Conservation (phyloP, 73 alveolate genomes). For the Stentor roeselii region DNA sequence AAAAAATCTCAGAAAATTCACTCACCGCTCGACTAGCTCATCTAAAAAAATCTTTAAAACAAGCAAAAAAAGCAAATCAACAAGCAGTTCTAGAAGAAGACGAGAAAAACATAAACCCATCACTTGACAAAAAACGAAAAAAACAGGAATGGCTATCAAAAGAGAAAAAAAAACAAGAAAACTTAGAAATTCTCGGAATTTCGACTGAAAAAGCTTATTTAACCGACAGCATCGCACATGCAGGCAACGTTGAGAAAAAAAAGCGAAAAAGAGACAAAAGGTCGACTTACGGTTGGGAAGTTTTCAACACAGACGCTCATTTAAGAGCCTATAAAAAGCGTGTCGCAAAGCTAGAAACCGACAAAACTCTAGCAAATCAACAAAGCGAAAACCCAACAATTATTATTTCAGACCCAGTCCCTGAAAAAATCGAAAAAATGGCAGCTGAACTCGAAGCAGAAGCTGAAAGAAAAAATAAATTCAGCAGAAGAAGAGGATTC, state of each 20-base stretch:
- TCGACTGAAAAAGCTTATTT: slow-evolving; percentile 44
- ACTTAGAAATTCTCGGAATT: slow-evolving; percentile 38
- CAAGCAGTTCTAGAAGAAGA: slow-evolving; percentile 58
- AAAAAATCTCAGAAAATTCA: slow-evolving; percentile 26
- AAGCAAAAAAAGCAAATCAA: slow-evolving; percentile 55
- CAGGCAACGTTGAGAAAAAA: slow-evolving; percentile 28
- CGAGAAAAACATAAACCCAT: slow-evolving; percentile 46
- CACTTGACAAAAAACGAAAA: slow-evolving; percentile 44
- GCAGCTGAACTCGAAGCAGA: slow-evolving; percentile 69
- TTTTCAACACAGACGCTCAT: slow-evolving; percentile 63
- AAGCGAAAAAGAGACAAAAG: slow-evolving; percentile 42
- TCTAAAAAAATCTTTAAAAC: slow-evolving; percentile 46
- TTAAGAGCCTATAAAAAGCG: slow-evolving; percentile 57
- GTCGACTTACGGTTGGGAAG: slow-evolving; percentile 65
- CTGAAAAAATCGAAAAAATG: slow-evolving; percentile 53
- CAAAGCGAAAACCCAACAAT: slow-evolving; percentile 38
- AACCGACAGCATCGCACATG: slow-evolving; percentile 33
- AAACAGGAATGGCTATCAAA: slow-evolving; percentile 44
- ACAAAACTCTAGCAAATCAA: slow-evolving; percentile 19
- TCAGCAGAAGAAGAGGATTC: slow-evolving; percentile 81
- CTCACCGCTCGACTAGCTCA: slow-evolving; percentile 30
- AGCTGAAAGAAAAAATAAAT: slow-evolving; percentile 76
- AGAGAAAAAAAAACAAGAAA: slow-evolving; percentile 3
- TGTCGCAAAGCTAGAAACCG: slow-evolving; percentile 30
- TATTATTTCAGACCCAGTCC: not conserved